Conservation (phyloP, 176 grass and related monocot genomes). For the Bolboschoenus planiculmis region DNA sequence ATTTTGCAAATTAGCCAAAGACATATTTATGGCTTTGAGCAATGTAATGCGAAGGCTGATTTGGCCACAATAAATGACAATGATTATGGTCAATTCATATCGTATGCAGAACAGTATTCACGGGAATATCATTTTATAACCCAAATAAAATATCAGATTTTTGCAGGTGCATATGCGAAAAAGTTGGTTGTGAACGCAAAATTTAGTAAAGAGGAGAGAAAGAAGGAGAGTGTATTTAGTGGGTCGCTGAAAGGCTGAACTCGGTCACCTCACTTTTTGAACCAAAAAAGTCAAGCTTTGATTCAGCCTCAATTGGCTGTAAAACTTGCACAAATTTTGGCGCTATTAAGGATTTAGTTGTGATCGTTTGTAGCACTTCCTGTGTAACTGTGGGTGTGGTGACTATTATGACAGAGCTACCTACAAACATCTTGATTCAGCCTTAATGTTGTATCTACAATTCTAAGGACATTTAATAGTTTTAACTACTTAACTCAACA, state of each 20-base stretch:
- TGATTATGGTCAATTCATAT: neutral
- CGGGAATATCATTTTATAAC: neutral
- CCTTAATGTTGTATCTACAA: too few species aligned
- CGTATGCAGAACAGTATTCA: neutral
- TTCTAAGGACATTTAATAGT: too few species aligned
- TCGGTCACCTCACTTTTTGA: slow-evolving; percentile 25
- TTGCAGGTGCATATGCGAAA: neutral
- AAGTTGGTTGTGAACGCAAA: neutral
- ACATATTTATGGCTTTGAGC: neutral
- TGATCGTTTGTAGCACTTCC: neutral
- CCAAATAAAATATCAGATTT: neutral
- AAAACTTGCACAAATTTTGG: slow-evolving; percentile 8
- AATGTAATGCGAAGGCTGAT: neutral
- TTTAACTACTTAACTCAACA: too few species aligned
- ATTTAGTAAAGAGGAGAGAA: neutral
- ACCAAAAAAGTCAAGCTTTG: slow-evolving; percentile 33
- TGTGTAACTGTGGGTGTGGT: neutral
- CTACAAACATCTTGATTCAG: too few species aligned
- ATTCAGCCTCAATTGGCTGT: slow-evolving; percentile 6
- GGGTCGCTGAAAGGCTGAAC: slow-evolving; percentile 28
- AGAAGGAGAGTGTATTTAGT: neutral
- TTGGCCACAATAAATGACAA: neutral
- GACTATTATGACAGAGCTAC: too few species aligned
- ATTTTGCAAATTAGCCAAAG: neutral
- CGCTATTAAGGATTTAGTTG: neutral